A percentile compares a stretch with the other conserved stretches of the same genome.
Conservation (phyloP, 176 grass and related monocot species). For the Ensete ventricosum region DNA sequence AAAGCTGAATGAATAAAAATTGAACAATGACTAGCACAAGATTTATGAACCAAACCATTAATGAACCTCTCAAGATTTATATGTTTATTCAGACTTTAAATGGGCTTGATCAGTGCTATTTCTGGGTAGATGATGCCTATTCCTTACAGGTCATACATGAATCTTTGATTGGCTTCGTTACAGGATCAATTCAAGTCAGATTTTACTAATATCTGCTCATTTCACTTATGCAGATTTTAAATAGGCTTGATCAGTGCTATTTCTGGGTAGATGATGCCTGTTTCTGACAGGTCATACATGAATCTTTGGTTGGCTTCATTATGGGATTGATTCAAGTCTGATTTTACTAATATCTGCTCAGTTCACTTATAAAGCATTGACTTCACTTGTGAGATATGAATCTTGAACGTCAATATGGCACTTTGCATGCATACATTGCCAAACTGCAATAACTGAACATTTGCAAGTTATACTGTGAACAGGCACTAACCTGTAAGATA, state of each 20-base stretch:
- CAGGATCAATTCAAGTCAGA: not conserved
- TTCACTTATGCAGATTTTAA: too few relatives aligned
- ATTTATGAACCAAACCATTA: too few relatives aligned
- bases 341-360: not conserved
- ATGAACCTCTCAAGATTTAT: too few relatives aligned
- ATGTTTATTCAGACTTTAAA: not conserved
- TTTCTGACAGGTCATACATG: not conserved
- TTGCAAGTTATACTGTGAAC: not conserved
- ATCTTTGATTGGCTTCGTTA: not conserved
- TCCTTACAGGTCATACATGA: not conserved
- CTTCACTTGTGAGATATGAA: too few relatives aligned
- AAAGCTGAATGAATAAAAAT: too few relatives aligned
- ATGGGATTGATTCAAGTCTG: not conserved
- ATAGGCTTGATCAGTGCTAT: not conserved
- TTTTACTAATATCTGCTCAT: not conserved
- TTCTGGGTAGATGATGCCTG: not conserved
- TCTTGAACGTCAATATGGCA: too few relatives aligned
- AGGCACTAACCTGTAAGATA: conserved; percentile 56
- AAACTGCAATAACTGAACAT: not conserved
- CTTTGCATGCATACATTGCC: not conserved
- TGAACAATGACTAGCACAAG: too few relatives aligned
- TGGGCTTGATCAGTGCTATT: not conserved
- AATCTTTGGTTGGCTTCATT: not conserved
- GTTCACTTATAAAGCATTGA: too few relatives aligned
- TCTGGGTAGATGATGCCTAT: not conserved